These are phyloP conservation scores for Carpinus fangiana DNA, from an alignment of 306 rosid genomes.

Conservation along the genomic window DNA sequence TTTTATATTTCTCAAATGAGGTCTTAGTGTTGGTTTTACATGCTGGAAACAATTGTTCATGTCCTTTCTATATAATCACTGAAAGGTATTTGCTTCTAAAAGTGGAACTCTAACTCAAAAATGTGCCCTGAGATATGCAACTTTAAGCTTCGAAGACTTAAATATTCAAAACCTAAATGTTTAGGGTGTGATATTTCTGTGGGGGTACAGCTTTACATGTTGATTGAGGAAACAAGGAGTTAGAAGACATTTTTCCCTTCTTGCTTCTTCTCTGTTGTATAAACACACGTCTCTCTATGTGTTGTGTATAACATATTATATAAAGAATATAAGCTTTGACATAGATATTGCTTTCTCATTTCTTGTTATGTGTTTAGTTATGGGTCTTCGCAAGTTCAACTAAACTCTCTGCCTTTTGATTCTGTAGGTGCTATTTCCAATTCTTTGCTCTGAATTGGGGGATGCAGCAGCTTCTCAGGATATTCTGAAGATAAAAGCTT, in stretches of 20 bases:
- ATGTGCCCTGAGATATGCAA: not conserved
- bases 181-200: not conserved
- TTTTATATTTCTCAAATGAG: not conserved
- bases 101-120: not conserved
- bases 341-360: not conserved
- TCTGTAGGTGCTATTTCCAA: constrained; percentile 67
- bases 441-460: constrained; percentile 54
- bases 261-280: not conserved
- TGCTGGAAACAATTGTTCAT: constrained; percentile 12
- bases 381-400: constrained; percentile 7
- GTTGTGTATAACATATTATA: too few species aligned
- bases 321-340: not conserved
- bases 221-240: not conserved
- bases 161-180: not conserved
- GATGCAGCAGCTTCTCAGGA: constrained; percentile 47
- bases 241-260: not conserved
- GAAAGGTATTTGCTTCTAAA: not conserved
- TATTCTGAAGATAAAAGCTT: constrained; percentile 59
- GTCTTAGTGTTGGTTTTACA: constrained; percentile 14
- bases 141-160: not conserved
- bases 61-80: not conserved
- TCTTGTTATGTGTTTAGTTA: not conserved
- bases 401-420: constrained; percentile 19
- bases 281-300: not conserved
- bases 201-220: not conserved